phyloP scores from a whole-genome alignment of 495 filamentous ascomycete genomes.

The Aspergillus haitiensis region DNA sequence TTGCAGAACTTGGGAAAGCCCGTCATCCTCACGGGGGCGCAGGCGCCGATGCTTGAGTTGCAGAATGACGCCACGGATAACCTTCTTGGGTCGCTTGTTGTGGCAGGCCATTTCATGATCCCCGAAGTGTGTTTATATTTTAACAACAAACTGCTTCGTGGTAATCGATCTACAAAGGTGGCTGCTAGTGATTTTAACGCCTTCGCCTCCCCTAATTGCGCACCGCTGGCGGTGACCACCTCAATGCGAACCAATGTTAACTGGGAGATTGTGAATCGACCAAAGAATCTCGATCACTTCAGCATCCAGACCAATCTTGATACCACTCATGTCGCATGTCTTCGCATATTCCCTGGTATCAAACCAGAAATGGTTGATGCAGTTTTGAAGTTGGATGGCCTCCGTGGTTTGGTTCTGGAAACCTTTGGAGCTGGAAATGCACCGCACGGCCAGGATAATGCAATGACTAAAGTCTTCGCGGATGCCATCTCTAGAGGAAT shows the following conservation, averaged over 20 bases:
- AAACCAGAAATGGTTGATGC: constrained; percentile 92
- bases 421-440: constrained; percentile 97
- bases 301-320: constrained; percentile 74
- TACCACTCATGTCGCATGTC: constrained; percentile 85
- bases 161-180: constrained; percentile 86
- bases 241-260: constrained; percentile 79
- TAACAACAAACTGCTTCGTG: constrained; percentile 87
- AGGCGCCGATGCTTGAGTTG: constrained; percentile 88
- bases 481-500: constrained; percentile 77
- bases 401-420: constrained; percentile 85
- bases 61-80: constrained; percentile 98
- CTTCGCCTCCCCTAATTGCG: constrained; percentile 82
- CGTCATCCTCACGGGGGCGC: constrained; percentile 86
- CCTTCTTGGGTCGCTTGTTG: constrained; percentile 84
- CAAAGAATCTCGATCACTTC: constrained; percentile 72
- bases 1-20: constrained; percentile 88
- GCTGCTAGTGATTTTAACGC: constrained; percentile 84
- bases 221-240: constrained; percentile 75
- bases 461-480: constrained; percentile 76
- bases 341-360: constrained; percentile 95
- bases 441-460: constrained; percentile 78
- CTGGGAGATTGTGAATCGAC: constrained; percentile 78
- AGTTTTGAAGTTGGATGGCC: constrained; percentile 72
- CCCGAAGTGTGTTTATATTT: constrained; percentile 97
- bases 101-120: constrained; percentile 94